phyloP scores from a whole-genome alignment of 2,329 filamentous ascomycete species.

The Colletotrichum tropicicola region DNA sequence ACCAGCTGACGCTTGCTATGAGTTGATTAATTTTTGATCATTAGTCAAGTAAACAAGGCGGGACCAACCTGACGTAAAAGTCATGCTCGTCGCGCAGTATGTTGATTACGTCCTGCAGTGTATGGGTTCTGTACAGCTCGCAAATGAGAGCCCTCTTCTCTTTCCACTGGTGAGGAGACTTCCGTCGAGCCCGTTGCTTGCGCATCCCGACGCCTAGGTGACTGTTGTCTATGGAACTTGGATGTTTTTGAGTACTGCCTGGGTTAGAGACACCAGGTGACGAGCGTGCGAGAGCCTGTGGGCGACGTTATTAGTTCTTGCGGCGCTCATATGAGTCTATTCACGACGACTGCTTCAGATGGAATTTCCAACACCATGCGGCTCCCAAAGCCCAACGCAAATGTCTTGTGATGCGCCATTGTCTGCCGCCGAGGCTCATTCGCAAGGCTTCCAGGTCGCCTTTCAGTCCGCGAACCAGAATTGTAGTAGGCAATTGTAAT shows the following conservation, averaged over 20 bases:
- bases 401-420: not conserved
- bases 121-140: not conserved
- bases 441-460: not conserved
- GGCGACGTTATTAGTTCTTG: too few relatives aligned
- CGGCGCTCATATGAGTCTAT: not conserved
- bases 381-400: not conserved
- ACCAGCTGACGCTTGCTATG: slow-evolving; percentile 41
- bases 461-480: not conserved
- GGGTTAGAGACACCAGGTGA: too few relatives aligned
- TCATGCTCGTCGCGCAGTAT: not conserved
- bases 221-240: too few relatives aligned
- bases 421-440: slow-evolving; percentile 1
- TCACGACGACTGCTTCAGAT: not conserved
- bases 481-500: not conserved
- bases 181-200: not conserved
- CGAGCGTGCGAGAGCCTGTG: too few relatives aligned
- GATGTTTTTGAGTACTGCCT: too few relatives aligned
- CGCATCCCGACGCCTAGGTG: too few relatives aligned
- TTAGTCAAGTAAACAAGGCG: not conserved
- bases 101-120: not conserved
- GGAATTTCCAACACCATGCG: not conserved
- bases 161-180: not conserved
- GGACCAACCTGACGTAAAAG: not conserved
- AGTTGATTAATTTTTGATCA: not conserved
- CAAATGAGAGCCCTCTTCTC: not conserved